Conservation (phyloP, 1,284 basidiomycete genomes). For the Ganoderma meredithae region DNA sequence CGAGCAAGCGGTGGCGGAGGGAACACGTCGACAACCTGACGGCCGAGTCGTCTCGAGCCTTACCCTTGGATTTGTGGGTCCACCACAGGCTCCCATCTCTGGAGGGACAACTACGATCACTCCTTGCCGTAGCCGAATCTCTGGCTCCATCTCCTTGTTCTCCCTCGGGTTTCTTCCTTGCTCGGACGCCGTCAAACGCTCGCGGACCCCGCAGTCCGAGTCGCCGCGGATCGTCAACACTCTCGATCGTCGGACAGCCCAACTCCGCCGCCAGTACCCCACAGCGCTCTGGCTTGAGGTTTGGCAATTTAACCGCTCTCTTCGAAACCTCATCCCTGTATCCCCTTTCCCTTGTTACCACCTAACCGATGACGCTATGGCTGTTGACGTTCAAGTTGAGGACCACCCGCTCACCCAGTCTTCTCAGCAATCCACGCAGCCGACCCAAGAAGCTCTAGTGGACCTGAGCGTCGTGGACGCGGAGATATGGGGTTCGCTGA, state of each 20-base stretch:
- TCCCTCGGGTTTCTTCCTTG: not conserved
- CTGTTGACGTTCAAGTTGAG: not conserved
- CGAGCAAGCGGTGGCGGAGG: not conserved
- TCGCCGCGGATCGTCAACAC: not conserved
- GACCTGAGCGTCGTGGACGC: slow-evolving; percentile 1
- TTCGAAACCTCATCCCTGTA: not conserved
- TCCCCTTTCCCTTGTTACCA: not conserved
- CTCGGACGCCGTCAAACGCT: not conserved
- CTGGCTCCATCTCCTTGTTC: not conserved
- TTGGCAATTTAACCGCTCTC: not conserved
- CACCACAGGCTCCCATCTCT: not conserved
- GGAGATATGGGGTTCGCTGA: slow-evolving; percentile 20
- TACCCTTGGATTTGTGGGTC: slow-evolving; percentile 1
- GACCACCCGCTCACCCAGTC: not conserved
- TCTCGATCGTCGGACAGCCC: not conserved
- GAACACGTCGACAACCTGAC: not conserved
- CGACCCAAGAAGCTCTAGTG: slow-evolving; percentile 8
- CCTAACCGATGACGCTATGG: not conserved
- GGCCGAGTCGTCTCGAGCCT: not conserved
- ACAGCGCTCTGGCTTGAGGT: not conserved
- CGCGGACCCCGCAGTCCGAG: not conserved
- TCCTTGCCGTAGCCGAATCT: not conserved
- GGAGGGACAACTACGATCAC: not conserved
- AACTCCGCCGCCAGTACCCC: not conserved
- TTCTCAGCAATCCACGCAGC: slow-evolving; percentile 10